Conservation (phyloP, 345 rosid genomes). For the Corymbia maculata region DNA sequence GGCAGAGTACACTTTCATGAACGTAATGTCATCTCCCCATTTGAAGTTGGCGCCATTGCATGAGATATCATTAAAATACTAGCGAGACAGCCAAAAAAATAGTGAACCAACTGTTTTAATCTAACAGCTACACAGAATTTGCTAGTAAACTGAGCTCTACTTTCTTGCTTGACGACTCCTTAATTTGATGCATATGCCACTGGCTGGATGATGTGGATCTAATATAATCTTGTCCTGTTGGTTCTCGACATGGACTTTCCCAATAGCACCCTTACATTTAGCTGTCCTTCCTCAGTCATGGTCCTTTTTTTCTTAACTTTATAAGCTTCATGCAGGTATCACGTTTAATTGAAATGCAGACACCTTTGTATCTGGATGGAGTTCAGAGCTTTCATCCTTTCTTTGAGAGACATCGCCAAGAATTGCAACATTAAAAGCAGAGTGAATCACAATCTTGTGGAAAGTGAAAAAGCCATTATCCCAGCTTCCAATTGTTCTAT, state of each 20-base stretch:
- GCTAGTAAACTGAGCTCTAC: background rate
- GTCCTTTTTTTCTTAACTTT: background rate
- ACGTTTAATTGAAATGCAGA: constrained; percentile 86
- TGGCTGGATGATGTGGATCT: background rate
- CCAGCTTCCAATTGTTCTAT: background rate
- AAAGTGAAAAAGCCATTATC: background rate
- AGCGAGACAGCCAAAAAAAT: background rate
- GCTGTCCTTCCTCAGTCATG: background rate
- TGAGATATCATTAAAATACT: background rate
- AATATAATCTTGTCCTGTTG: background rate
- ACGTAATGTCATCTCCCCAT: too few relatives aligned
- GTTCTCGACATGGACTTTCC: background rate
- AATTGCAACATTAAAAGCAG: background rate
- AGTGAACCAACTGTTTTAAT: background rate
- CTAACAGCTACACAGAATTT: background rate
- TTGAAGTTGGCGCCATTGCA: background rate
- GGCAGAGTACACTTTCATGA: background rate
- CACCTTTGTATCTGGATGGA: constrained; percentile 70
- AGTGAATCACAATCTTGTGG: background rate
- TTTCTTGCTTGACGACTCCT: background rate
- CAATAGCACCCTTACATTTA: background rate
- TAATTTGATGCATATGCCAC: background rate
- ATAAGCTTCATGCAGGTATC: constrained; percentile 45
- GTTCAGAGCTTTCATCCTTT: constrained; percentile 60
- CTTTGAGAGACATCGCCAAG: constrained; percentile 24